Evolutionary conservation across 345 rosid species (phyloP).

Genomic region (Linum tenue): DNA sequence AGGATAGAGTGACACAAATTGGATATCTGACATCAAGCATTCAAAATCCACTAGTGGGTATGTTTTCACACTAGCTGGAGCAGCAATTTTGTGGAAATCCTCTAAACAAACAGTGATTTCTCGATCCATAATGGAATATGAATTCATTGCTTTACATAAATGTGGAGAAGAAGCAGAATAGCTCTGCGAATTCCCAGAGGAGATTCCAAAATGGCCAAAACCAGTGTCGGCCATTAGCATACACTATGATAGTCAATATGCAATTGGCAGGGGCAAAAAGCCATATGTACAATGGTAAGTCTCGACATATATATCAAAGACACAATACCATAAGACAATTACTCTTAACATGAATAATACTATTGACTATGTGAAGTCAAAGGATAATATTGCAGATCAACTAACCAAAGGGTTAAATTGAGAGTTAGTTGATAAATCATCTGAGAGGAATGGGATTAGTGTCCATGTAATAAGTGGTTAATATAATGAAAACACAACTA

Average conservation of each 20-base stretch:
- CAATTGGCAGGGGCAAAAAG: not conserved
- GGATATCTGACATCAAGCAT: not conserved
- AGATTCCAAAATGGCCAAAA: slow-evolving; percentile 4
- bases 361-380: not conserved
- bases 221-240: not conserved
- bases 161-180: slow-evolving; percentile 3
- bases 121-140: slow-evolving; percentile 1
- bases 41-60: not conserved
- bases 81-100: not conserved
- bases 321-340: not conserved
- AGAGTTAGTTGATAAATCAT: not conserved
- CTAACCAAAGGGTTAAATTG: not conserved
- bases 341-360: not conserved
- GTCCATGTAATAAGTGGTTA: not conserved
- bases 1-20: not conserved
- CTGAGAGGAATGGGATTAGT: slow-evolving; percentile 1
- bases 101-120: not conserved
- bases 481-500: not conserved
- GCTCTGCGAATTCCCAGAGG: not conserved
- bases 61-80: not conserved
- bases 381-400: not conserved
- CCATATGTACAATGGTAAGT: not conserved
- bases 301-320: not conserved
- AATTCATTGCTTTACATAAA: not conserved
- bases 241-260: slow-evolving; percentile 1